Base-by-base conservation (phyloP, 352 stramenopile genomes). In the Globisporangium canariense region DNA sequence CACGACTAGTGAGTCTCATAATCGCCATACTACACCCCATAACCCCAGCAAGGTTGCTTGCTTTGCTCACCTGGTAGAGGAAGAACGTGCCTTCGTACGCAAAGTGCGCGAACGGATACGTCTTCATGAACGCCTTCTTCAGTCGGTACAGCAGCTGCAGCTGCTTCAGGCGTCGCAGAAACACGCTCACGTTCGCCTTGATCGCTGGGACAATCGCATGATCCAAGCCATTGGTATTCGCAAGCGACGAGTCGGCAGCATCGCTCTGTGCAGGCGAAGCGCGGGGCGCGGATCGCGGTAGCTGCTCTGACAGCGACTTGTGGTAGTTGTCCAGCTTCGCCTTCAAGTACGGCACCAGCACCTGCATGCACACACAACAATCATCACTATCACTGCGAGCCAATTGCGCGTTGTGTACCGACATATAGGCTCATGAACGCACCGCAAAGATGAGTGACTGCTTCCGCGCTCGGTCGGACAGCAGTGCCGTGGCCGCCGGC, bases 51-150 rank as follows among this genome's bases (percentile, higher is more conserved):
- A 4, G 47, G 13, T 9, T 18, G 52, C 11, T 50, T 28, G 10
- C 5, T 28, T 28, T 18, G 6, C 62, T 30, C 58, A 89, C 80
- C 77, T 90, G 80, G 62, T 93, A 93, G 22, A 93, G 34, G 64
- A 96, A 91, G 69, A 94, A 94, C 0, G 76, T 69, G 13, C 82
- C 81, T 77, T 96, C 82, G 64, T 93, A 93, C 5, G 62, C 70
- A 68, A 96, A 88, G 68, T 96, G 87, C 36, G 69, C 75, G 53
- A 91, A 87, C 28, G 87, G 87, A 60, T 96, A 96, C 25, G 70
- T 67, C 9, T 71, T 71, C 49, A 92, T 71, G 64, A 94, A 93
- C 38, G 66, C 63, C 20, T 74, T 76, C 68, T 91, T 85, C 11
- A 90, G 59, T 30, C 71, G 66, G 11, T 62, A 63, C 41, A 92